Percentiles rank a stretch among this genome's conserved stretches.
These are phyloP conservation scores for Ophioceras dolichostomum DNA, from an alignment of 2,329 filamentous ascomycete species.

Conservation along the genomic window DNA sequence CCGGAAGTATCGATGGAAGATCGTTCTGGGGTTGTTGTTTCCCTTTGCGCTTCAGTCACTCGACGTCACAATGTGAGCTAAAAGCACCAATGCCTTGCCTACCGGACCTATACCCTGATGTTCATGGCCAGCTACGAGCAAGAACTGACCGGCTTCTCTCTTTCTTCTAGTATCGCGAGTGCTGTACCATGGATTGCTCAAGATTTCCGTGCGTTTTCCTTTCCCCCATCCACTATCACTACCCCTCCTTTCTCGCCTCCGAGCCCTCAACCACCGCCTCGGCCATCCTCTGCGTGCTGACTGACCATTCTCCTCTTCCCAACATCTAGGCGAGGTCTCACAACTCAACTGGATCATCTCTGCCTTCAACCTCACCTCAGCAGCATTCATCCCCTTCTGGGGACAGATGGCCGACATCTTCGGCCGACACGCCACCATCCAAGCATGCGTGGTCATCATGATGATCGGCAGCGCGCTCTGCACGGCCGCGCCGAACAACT, in stretches of 20 bases:
- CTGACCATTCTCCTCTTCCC: background rate
- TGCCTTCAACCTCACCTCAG: constrained; percentile 53
- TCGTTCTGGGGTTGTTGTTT: constrained; percentile 43
- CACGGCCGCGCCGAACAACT: constrained; percentile 37
- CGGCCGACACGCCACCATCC: constrained; percentile 47
- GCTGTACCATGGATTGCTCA: constrained; percentile 50
- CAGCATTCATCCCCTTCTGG: constrained; percentile 54
- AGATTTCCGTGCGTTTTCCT: constrained; percentile 40
- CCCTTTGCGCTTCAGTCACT: constrained; percentile 51
- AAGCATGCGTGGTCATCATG: constrained; percentile 42
- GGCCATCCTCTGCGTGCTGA: background rate
- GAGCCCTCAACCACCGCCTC: too few relatives aligned
- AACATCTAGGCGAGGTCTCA: constrained; percentile 29
- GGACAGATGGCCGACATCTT: constrained; percentile 54
- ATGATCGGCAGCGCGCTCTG: constrained; percentile 49
- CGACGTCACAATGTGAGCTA: constrained; percentile 50
- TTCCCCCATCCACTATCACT: background rate
- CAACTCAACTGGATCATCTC: constrained; percentile 59
- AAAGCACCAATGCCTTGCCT: too few relatives aligned
- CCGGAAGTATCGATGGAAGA: constrained; percentile 38
- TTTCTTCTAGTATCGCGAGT: constrained; percentile 28
- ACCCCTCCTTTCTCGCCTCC: background rate
- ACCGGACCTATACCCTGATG: background rate
- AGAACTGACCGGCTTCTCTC: background rate
- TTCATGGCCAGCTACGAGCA: background rate